Evolutionary conservation across 169 alveolate species (phyloP).

Genomic region (Eimeria acervulina): DNA sequence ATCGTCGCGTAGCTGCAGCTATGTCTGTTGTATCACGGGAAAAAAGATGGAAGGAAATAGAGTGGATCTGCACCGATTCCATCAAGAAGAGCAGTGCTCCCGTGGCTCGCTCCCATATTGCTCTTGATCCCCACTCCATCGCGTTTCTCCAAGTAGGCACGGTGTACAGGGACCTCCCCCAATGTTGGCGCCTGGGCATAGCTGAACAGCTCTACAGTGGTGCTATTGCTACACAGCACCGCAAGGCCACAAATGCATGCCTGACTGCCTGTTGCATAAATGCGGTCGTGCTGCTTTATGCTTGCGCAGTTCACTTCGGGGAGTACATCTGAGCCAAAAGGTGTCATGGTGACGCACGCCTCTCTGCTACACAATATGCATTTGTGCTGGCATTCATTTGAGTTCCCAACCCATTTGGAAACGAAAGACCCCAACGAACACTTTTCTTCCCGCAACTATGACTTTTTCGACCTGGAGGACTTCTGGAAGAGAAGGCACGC

Average conservation of each 20-base stretch:
- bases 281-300: not conserved
- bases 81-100: slow-evolving; percentile 25
- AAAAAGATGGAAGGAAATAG: slow-evolving; percentile 61
- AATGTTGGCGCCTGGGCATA: not conserved
- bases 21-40: slow-evolving; percentile 70
- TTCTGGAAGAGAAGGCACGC: slow-evolving; percentile 81
- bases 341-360: slow-evolving; percentile 88
- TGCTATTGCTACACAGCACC: not conserved
- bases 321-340: slow-evolving; percentile 88
- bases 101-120: not conserved
- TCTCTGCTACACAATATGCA: slow-evolving; percentile 86
- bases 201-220: not conserved
- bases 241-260: not conserved
- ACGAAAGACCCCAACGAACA: slow-evolving; percentile 70
- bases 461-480: slow-evolving; percentile 49
- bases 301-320: slow-evolving; percentile 89
- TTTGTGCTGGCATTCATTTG: slow-evolving; percentile 85
- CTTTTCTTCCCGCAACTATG: slow-evolving; percentile 63
- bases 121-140: slow-evolving; percentile 71
- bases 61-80: slow-evolving; percentile 81
- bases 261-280: not conserved
- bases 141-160: slow-evolving; percentile 86
- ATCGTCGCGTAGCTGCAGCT: slow-evolving; percentile 73
- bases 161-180: not conserved
- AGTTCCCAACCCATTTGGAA: slow-evolving; percentile 84